Evolutionary conservation across 345 rosid species (phyloP).

Genomic region (Carallia pectinifolia): DNA sequence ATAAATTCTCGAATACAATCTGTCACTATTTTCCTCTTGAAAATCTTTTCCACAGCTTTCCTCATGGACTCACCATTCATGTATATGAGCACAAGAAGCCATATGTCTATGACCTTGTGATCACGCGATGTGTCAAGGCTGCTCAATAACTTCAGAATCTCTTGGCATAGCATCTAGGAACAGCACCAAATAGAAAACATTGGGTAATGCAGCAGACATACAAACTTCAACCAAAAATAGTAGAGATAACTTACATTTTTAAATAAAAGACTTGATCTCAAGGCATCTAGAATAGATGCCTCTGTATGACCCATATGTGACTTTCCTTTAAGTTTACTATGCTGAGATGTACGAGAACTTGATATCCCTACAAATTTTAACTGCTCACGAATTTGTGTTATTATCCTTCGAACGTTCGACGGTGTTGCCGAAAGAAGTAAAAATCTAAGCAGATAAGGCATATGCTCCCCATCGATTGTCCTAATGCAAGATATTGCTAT

Average conservation of each 20-base stretch:
- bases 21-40: conserved; percentile 69
- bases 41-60: conserved; percentile 53
- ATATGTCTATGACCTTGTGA: conserved; percentile 73
- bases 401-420: conserved; percentile 62
- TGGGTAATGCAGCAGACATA: conserved; percentile 8
- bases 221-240: conserved; percentile 10
- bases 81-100: conserved; percentile 71
- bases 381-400: conserved; percentile 65
- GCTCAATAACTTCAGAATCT: conserved; percentile 66
- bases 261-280: conserved; percentile 76
- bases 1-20: conserved; percentile 56
- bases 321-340: conserved; percentile 64
- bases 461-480: conserved; percentile 65
- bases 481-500: conserved; percentile 73
- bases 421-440: conserved; percentile 75
- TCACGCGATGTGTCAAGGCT: conserved; percentile 64
- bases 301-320: conserved; percentile 42
- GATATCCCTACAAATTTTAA: conserved; percentile 60
- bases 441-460: conserved; percentile 73
- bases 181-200: conserved; percentile 9
- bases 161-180: conserved; percentile 68
- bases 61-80: conserved; percentile 58
- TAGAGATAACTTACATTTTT: conserved; percentile 52
- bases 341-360: conserved; percentile 38
- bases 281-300: conserved; percentile 68